Base-by-base conservation (phyloP, 2,329 filamentous ascomycete species). In the Cadophora gregata region DNA sequence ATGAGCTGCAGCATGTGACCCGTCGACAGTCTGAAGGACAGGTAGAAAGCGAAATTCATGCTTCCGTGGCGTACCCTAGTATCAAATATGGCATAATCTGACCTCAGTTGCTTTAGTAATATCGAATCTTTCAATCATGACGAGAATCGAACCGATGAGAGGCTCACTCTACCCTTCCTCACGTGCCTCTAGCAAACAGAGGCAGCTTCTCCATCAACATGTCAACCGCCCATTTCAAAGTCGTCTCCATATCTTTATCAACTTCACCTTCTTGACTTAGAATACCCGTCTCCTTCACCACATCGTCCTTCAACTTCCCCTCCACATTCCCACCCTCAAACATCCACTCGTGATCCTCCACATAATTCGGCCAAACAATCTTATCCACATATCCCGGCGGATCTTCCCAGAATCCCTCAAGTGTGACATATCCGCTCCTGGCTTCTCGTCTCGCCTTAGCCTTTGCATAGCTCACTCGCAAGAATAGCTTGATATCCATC, bases 311-410 rank as follows among this genome's bases (percentile, higher is more conserved):
- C 10, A 89, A 75, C 56, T 79, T 74, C 0, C 86, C 86, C 72
- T 78, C 86, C 0, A 93, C 91, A 75, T 94, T 81, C 0, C 87
- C 90, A 8, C 81, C 80, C 70, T 89, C 79, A 76, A 97, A 96
- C 77, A 99, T 81, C 84, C 92, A 97, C 25, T 82, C 82, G 80
- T 98, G 94, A 73, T 93, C 88, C 62, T 86, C 83, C 3, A 91
- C 92, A 78, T 97, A 98, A 74, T 97, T 95, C 3, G 95, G 95
- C 96, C 96, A 99, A 4, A 99, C 96, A 63, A 99, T 86, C 77
- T 91, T 87, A 77, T 98, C 94, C 45, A 98, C 93, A 77, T 98
- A 99, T 0, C 93, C 94, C 0, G 93, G 93, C 0, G 96, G 96
- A 78, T 99, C 96, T 65, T 89, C 85, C 96, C 96, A 99, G 81